Conservation (phyloP, 2,329 filamentous ascomycete genomes). For the Aspergillus glaucus region DNA sequence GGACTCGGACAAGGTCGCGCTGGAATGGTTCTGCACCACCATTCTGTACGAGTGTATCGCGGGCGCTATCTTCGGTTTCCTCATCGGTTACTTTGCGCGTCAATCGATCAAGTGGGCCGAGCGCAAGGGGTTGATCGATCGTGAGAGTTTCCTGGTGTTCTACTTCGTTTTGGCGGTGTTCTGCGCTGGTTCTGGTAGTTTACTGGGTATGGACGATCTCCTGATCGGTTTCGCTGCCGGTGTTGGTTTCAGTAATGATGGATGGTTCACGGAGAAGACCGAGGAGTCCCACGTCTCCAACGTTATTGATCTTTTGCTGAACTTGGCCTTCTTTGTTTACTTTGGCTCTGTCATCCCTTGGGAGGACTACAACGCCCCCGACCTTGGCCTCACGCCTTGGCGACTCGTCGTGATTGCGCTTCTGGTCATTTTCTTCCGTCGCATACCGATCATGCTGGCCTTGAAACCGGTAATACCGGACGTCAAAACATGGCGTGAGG, state of each 20-base stretch:
- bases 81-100: constrained; percentile 80
- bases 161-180: constrained; percentile 97
- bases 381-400: constrained; percentile 76
- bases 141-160: constrained; percentile 96
- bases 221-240: constrained; percentile 91
- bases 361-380: constrained; percentile 75
- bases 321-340: constrained; percentile 96
- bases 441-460: constrained; percentile 87
- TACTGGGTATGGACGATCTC: constrained; percentile 87
- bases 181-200: constrained; percentile 85
- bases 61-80: constrained; percentile 80
- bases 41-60: constrained; percentile 95
- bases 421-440: constrained; percentile 89
- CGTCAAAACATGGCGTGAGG: constrained; percentile 96
- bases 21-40: constrained; percentile 83
- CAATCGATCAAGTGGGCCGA: constrained; percentile 88
- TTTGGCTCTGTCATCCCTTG: constrained; percentile 96
- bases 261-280: constrained; percentile 97
- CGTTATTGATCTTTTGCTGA: constrained; percentile 95
- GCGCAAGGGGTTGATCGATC: constrained; percentile 76
- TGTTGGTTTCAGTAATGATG: constrained; percentile 98
- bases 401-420: constrained; percentile 87
- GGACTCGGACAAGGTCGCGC: constrained; percentile 61
- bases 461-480: constrained; percentile 93
- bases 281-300: constrained; percentile 98